A percentile compares a stretch with the other conserved stretches of the same genome.
Evolutionary conservation across 75 land plant genomes (phyloP).

Genomic region (Sequoia sempervirens): DNA sequence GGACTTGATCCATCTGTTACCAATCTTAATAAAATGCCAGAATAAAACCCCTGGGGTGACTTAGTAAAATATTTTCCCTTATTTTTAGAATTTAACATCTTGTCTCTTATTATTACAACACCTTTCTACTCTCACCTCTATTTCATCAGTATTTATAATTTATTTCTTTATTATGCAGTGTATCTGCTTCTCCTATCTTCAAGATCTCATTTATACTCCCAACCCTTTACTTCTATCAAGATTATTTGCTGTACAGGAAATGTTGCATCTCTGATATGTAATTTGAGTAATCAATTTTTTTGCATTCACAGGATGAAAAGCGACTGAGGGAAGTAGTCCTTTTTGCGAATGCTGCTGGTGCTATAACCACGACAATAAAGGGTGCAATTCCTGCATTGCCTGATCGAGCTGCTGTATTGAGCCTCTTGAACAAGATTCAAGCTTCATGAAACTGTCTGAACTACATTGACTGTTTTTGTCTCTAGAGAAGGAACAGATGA

Average conservation of each 20-base stretch:
- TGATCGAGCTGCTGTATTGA: conserved; percentile 13
- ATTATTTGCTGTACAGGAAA: no score
- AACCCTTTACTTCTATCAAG: no score
- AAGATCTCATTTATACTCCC: no score
- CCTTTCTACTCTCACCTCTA: no score
- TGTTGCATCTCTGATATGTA: background rate
- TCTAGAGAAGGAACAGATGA: background rate
- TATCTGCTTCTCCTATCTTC: no score
- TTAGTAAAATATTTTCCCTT: no score
- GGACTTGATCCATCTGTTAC: background rate
- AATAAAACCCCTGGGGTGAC: no score
- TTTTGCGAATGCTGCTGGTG: conserved; percentile 44
- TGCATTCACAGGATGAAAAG: conserved; percentile 16
- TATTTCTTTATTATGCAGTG: no score
- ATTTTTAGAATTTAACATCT: no score
- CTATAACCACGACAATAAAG: conserved; percentile 34
- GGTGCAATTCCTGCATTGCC: conserved; percentile 54
- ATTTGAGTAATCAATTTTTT: background rate
- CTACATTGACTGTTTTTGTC: background rate
- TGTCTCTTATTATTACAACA: no score
- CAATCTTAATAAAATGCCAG: no score
- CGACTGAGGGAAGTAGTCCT: conserved; percentile 19
- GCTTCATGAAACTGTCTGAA: background rate
- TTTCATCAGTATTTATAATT: no score
- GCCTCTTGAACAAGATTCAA: conserved; percentile 9